These are phyloP conservation scores for Sporormia fimetaria DNA, from an alignment of 495 filamentous ascomycete genomes.

Conservation along the genomic window DNA sequence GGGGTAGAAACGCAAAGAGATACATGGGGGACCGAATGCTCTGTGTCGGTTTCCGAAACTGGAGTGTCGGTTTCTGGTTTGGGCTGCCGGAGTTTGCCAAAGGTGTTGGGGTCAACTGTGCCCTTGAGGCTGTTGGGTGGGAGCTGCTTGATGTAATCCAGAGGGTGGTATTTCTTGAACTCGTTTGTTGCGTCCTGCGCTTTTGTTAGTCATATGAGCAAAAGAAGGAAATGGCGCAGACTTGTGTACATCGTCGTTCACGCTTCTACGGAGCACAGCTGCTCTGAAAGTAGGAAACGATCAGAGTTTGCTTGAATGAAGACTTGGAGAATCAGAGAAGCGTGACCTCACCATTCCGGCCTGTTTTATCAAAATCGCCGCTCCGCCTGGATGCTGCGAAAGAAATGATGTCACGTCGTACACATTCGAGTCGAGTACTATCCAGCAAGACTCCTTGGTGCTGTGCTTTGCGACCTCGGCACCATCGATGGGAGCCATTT, in stretches of 20 bases:
- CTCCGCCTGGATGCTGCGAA: constrained; percentile 71
- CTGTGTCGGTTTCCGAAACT: not conserved
- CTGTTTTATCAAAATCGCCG: constrained; percentile 70
- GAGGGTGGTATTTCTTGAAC: constrained; percentile 20
- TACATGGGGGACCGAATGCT: constrained; percentile 12
- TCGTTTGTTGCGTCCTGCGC: constrained; percentile 16
- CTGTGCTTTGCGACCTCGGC: constrained; percentile 69
- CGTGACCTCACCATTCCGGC: constrained; percentile 44
- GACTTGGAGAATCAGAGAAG: not conserved
- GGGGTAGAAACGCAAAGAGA: constrained; percentile 14
- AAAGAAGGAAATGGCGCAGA: too few species aligned
- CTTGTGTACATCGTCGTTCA: too few species aligned
- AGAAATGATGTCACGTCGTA: constrained; percentile 83
- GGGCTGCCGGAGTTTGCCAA: constrained; percentile 4
- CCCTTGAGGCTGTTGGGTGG: constrained; percentile 8
- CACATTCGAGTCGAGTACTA: constrained; percentile 71
- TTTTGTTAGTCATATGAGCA: not conserved
- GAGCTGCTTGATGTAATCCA: constrained; percentile 19
- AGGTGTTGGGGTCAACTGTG: constrained; percentile 15
- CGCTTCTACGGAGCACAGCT: too few species aligned
- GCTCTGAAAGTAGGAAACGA: too few species aligned
- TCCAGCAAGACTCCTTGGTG: constrained; percentile 68
- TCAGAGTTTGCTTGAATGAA: not conserved
- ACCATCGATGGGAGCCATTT: constrained; percentile 13
- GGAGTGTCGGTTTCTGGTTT: constrained; percentile 4